These are phyloP conservation scores for Lathyrus aphaca DNA, from an alignment of 306 rosid genomes.

Conservation along the genomic window DNA sequence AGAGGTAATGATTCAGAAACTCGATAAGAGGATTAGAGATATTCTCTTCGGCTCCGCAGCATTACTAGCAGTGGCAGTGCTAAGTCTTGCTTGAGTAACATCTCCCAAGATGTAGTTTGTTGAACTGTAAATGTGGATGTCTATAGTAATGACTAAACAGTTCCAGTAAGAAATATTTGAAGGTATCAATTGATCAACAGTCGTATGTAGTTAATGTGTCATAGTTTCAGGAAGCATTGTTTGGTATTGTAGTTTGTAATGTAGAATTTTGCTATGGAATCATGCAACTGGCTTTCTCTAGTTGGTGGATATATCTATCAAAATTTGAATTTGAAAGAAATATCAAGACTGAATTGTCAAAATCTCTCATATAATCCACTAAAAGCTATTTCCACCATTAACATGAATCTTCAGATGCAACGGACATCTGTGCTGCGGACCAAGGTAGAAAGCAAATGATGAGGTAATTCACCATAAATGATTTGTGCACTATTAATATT, in stretches of 20 bases:
- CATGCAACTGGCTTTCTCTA: slow-evolving; percentile 13
- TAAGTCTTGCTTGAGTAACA: slow-evolving; percentile 69
- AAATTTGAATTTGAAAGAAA: no score
- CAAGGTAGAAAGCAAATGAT: neutral
- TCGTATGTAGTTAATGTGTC: slow-evolving; percentile 1
- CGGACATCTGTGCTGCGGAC: neutral
- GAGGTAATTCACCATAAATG: no score
- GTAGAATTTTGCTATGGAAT: slow-evolving; percentile 35
- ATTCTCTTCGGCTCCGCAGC: slow-evolving; percentile 71
- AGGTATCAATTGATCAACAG: neutral
- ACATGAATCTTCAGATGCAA: neutral
- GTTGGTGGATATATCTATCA: no score
- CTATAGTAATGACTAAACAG: neutral
- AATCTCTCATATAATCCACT: neutral
- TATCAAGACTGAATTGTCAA: neutral
- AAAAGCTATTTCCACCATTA: neutral
- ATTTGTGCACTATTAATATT: no score
- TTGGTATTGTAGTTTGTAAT: slow-evolving; percentile 11
- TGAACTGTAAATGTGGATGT: slow-evolving; percentile 37
- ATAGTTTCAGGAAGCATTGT: slow-evolving; percentile 19
- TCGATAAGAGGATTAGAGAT: slow-evolving; percentile 58
- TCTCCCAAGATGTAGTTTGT: slow-evolving; percentile 12
- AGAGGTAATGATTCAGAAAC: slow-evolving; percentile 59
- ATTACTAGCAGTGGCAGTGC: slow-evolving; percentile 59
- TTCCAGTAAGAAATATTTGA: slow-evolving; percentile 27